Evolutionary conservation across 345 rosid species (phyloP).

Genomic region (Corchorus capsularis): DNA sequence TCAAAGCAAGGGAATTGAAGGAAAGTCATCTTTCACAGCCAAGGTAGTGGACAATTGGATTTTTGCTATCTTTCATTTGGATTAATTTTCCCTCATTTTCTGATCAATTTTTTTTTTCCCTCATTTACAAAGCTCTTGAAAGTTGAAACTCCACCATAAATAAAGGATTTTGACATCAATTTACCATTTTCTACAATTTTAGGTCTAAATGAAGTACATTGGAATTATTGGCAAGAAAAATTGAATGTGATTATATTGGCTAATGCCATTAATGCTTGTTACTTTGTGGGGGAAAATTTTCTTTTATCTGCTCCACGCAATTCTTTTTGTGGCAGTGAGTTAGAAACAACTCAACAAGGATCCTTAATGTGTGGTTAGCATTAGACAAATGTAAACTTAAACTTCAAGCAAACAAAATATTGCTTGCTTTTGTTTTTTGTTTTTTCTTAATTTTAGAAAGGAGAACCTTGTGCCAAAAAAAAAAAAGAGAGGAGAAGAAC

Average conservation of each 20-base stretch:
- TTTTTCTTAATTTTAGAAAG: no score
- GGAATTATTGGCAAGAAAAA: neutral
- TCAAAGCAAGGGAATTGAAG: neutral
- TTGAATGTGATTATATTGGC: neutral
- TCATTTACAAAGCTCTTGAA: neutral
- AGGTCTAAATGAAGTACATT: neutral
- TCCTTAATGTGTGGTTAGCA: neutral
- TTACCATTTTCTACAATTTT: neutral
- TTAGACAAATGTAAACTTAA: neutral
- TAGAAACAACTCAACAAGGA: neutral
- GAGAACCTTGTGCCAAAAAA: no score
- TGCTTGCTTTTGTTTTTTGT: neutral
- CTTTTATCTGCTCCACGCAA: neutral
- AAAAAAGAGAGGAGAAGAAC: no score
- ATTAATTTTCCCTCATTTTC: neutral
- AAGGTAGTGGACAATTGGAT: neutral
- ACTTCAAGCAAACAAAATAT: neutral
- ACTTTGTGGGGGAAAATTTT: neutral
- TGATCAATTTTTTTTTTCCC: no score
- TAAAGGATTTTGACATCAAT: neutral
- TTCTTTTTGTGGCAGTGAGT: constrained; percentile 8
- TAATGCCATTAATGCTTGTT: neutral
- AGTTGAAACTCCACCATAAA: neutral
- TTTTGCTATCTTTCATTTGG: neutral
- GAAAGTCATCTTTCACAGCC: constrained; percentile 2